Evolutionary conservation across 169 alveolate species (phyloP), one percentile per base, ranked within the genome.

Genomic region (Eimeria praecox): DNA sequence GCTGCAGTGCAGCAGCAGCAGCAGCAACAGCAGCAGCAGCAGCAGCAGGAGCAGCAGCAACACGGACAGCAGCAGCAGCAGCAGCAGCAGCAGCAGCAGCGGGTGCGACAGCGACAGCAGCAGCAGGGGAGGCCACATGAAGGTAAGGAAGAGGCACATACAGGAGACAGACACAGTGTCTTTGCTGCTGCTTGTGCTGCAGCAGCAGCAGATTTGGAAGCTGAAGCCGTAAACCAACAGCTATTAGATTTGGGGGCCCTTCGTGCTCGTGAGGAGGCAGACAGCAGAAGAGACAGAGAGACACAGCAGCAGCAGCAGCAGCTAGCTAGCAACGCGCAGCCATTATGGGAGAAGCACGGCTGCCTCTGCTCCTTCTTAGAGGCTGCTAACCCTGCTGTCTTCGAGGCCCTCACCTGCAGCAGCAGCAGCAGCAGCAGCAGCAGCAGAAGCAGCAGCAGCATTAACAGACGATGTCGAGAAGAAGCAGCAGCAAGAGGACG

Each of bases 1-100:
- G 75, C 91, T 52, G 91, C 91, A 40, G 91, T 83, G 77, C 91
- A 83, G 77, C 91, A 83, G 91, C 91, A 83, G 75, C 91, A 54
- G 73, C 91, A 83, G 54, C 66, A 78, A 64, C 38, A 78, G 64
- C 89, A 35, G 8, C 27, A 24, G 46, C 49, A 73, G 20, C 44
- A 73, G 20, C 78, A 66, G 20, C 30, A 66, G 20, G 33, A 66
- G 20, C 30, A 66, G 78, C n/a, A n/a, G n/a, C n/a, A n/a, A n/a
- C n/a, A n/a, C n/a, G n/a, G n/a, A n/a, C n/a, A n/a, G n/a, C 49
- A 75, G 86, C 86, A 75, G 86, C 49, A 38, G 82, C 82, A n/a
- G 82, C 82, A 38, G 8, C 49, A 35, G 54, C 49, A 75, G 54
- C 49, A 35, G 86, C 86, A 75, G 86, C 59, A 18, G 86, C 54